A percentile compares a stretch with the other conserved stretches of the same genome.
Evolutionary conservation across 208 protist species (phyloP).

Genomic region (Trypanosoma brucei): DNA sequence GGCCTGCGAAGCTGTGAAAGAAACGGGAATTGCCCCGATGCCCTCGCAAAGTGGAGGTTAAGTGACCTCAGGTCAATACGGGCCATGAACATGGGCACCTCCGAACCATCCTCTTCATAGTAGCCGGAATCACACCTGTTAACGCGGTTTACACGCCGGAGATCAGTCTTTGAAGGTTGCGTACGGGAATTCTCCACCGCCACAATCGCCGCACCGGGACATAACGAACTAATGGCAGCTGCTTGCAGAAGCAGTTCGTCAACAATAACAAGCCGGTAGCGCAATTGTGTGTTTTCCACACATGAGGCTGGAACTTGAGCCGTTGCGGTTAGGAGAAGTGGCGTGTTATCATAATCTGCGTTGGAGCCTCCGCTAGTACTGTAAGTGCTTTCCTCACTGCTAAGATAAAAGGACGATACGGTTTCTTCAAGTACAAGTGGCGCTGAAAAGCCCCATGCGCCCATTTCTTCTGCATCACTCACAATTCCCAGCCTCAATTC

Average conservation of each 20-base stretch:
- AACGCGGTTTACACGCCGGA: not conserved
- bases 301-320: not conserved
- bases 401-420: slow-evolving; percentile 1
- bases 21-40: slow-evolving; percentile 47
- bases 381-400: not conserved
- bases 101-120: not conserved
- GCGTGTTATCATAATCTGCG: not conserved
- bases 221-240: slow-evolving; percentile 1
- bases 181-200: slow-evolving; percentile 43
- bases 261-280: slow-evolving; percentile 21
- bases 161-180: slow-evolving; percentile 6
- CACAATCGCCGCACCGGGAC: slow-evolving; percentile 30
- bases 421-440: slow-evolving; percentile 29
- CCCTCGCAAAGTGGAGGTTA: slow-evolving; percentile 34
- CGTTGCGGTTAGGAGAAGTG: not conserved
- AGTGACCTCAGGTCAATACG: slow-evolving; percentile 7
- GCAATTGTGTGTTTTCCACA: not conserved
- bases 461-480: slow-evolving; percentile 26
- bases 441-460: slow-evolving; percentile 39
- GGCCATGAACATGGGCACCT: slow-evolving; percentile 7
- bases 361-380: not conserved
- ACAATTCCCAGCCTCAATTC: slow-evolving; percentile 49
- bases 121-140: slow-evolving; percentile 1
- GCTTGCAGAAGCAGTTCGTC: slow-evolving; percentile 15
- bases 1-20: slow-evolving; percentile 30